phyloP scores from a whole-genome alignment of 176 grass and related monocot species.

The Eragrostis curvula region DNA sequence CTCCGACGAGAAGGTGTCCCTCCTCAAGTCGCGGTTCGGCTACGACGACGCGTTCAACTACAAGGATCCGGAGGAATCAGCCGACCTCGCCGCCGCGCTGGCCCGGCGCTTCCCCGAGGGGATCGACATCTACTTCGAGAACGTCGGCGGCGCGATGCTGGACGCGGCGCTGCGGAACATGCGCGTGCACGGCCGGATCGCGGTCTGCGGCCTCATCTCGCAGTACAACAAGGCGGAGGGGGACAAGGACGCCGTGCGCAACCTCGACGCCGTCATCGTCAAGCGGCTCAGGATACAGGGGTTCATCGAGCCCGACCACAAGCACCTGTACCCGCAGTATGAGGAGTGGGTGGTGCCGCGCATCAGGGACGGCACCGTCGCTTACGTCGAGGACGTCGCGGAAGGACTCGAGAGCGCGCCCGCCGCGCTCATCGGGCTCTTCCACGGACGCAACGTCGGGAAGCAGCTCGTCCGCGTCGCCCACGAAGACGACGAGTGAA shows the following conservation, averaged over 20 bases:
- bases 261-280: constrained; percentile 38
- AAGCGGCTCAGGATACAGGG: constrained; percentile 66
- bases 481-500: neutral
- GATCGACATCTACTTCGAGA: constrained; percentile 97
- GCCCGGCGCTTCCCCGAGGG: constrained; percentile 64
- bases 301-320: constrained; percentile 57
- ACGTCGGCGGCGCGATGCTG: constrained; percentile 68
- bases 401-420: constrained; percentile 66
- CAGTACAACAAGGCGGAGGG: constrained; percentile 66
- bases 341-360: constrained; percentile 40
- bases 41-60: constrained; percentile 94
- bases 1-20: constrained; percentile 65
- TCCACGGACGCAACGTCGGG: constrained; percentile 63
- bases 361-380: constrained; percentile 54
- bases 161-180: constrained; percentile 81
- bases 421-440: constrained; percentile 59
- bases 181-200: constrained; percentile 56
- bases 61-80: constrained; percentile 50
- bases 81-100: constrained; percentile 50
- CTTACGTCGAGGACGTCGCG: constrained; percentile 59
- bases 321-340: constrained; percentile 53
- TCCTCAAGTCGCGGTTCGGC: constrained; percentile 57
- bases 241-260: constrained; percentile 53
- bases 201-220: constrained; percentile 73
- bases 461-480: constrained; percentile 71